Evolutionary conservation across 371 early-diverging fungal genomes (phyloP).

Genomic region (Encephalitozoon romaleae): DNA sequence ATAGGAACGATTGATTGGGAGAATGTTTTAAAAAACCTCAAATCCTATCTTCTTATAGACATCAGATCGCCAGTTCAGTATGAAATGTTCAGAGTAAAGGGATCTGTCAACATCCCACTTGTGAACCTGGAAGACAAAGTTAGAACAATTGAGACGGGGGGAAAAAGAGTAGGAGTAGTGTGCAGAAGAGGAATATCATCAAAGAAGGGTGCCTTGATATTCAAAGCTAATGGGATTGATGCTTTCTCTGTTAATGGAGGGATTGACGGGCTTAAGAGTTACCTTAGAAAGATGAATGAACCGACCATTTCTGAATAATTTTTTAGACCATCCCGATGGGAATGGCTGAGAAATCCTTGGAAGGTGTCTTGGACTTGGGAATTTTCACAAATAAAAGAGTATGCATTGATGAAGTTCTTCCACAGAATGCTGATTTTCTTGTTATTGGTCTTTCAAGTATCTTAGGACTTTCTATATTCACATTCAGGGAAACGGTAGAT

Average conservation of each 20-base stretch:
- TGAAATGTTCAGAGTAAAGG: conserved; percentile 38
- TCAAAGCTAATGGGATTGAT: conserved; percentile 15
- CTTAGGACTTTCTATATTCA: conserved; percentile 11
- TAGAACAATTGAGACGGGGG: neutral
- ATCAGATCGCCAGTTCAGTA: conserved; percentile 28
- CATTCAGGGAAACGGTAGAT: conserved; percentile 8
- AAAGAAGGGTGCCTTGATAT: neutral
- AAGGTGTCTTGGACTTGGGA: conserved; percentile 10
- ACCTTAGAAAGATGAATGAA: neutral
- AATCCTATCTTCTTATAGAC: conserved; percentile 42
- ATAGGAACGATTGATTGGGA: conserved; percentile 28
- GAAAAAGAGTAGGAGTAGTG: conserved; percentile 30
- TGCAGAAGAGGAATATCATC: conserved; percentile 52
- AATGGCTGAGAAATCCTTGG: neutral
- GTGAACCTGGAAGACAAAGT: conserved; percentile 13
- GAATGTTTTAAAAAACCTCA: conserved; percentile 3
- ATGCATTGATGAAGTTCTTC: conserved; percentile 22
- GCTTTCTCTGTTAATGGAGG: conserved; percentile 40
- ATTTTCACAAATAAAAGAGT: conserved; percentile 18
- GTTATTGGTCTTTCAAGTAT: conserved; percentile 14
- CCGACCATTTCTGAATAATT: neutral
- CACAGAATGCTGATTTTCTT: conserved; percentile 47
- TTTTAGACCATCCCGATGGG: neutral
- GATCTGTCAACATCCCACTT: conserved; percentile 42
- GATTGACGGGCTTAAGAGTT: conserved; percentile 27